Evolutionary conservation across 2,329 filamentous ascomycete genomes (phyloP), one percentile per base, ranked within the genome.

Genomic region (Epichloe scottii): DNA sequence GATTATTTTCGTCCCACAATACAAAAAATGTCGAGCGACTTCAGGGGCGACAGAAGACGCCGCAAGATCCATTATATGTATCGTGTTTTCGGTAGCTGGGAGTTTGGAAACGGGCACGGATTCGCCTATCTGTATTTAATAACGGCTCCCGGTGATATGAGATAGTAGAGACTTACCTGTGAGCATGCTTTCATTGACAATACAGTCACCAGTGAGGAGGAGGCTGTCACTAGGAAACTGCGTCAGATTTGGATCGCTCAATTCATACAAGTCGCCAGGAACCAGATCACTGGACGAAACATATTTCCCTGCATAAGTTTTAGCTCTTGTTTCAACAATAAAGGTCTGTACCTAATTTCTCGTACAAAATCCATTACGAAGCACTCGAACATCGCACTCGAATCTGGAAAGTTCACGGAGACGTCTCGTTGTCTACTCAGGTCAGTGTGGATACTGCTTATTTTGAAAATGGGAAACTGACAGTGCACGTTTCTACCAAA

Each of bases 171-270:
- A 33, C 58, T 49, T 58, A 68, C 68, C 68, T 39, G 93, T 98
- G 37, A 98, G 79, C 93, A 98, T 98, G 69, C 93, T 97, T 69
- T 98, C 93, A 62, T 98, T 98, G 57, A 98, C 90, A 55, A 98
- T 97, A 62, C 90, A 96, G 68, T 98, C 94, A 40, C 93, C 94
- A 49, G 87, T 88, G 0, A 98, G 76, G 5, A 98, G 71, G 35
- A 98, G 72, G 65, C 91, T 95, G 66, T 98, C 93, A 61, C 88
- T 93, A 1, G 93, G 93, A 55, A 97, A 86, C 59, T 95, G 87
- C 3, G 80, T 80, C 26, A 98, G 73, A 15, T 84, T 89, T 2
- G 93, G 93, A 66, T 98, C 94, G 52, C 91, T 96, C 47, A 98
- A 79, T 71, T 98, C 93, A 68, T 95, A 98, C 6, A 98, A 84